phyloP scores from a whole-genome alignment of 306 rosid species.

The Prosopis cineraria region DNA sequence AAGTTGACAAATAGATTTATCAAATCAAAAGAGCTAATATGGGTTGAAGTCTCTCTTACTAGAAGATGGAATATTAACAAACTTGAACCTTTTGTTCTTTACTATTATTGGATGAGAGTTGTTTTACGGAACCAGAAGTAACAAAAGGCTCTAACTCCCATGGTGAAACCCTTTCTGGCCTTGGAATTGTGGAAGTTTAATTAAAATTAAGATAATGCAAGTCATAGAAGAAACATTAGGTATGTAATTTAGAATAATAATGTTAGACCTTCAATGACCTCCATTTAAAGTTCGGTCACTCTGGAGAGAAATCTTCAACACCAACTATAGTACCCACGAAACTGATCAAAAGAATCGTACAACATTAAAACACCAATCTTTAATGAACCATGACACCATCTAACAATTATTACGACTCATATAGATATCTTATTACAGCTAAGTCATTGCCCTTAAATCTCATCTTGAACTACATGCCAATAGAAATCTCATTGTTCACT shows the following conservation, averaged over 20 bases:
- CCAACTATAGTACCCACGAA: constrained; percentile 79
- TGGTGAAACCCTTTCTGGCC: too few relatives aligned
- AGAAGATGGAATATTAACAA: constrained; percentile 54
- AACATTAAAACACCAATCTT: constrained; percentile 20
- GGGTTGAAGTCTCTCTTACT: constrained; percentile 45
- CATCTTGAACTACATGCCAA: constrained; percentile 86
- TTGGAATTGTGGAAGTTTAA: constrained; percentile 48
- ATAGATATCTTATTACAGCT: constrained; percentile 68
- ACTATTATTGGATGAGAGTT: constrained; percentile 39
- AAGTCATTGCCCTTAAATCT: constrained; percentile 80
- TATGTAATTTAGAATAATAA: not conserved
- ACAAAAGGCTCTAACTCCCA: constrained; percentile 88
- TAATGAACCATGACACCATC: constrained; percentile 3
- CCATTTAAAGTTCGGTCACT: constrained; percentile 71
- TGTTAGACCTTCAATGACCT: constrained; percentile 74
- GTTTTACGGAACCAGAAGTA: constrained; percentile 49
- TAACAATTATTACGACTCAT: not conserved
- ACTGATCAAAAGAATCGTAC: constrained; percentile 39
- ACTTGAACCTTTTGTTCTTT: constrained; percentile 69
- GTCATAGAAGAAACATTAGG: not conserved
- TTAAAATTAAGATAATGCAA: not conserved
- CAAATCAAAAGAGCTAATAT: constrained; percentile 8
- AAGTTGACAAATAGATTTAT: constrained; percentile 5
- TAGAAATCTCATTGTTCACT: constrained; percentile 46
- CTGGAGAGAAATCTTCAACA: constrained; percentile 62